Percentiles rank a stretch among this genome's conserved stretches.
These are phyloP conservation scores for Tetradesmus lagerheimii DNA, from an alignment of 139 green algal species.

Conservation along the genomic window DNA sequence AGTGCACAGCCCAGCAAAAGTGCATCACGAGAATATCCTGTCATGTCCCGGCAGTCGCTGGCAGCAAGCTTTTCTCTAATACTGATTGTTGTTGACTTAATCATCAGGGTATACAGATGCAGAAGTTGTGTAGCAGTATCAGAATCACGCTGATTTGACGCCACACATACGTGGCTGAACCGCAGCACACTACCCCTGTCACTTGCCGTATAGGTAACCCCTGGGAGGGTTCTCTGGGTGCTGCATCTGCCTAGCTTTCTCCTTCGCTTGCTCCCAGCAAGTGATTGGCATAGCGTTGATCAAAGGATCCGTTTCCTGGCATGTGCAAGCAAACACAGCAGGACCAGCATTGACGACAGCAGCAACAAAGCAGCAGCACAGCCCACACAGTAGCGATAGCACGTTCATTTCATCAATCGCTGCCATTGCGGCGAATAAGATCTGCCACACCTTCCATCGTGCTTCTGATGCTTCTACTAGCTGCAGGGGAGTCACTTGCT, in stretches of 20 bases:
- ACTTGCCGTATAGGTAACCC: constrained; percentile 38
- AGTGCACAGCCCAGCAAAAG: not conserved
- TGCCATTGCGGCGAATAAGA: no score
- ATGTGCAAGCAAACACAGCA: not conserved
- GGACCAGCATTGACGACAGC: not conserved
- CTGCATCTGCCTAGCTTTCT: constrained; percentile 24
- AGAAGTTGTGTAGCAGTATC: no score
- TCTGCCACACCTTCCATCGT: constrained; percentile 37
- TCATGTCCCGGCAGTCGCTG: no score
- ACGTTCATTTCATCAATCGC: no score
- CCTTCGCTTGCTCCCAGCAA: constrained; percentile 51
- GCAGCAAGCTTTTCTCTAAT: no score
- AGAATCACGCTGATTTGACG: no score
- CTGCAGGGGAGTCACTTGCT: constrained; percentile 31
- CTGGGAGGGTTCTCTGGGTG: not conserved
- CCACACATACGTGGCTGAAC: constrained; percentile 1
- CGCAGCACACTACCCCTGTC: not conserved
- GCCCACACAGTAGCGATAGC: not conserved
- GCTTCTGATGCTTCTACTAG: constrained; percentile 36
- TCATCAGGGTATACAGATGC: not conserved
- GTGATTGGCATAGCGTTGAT: constrained; percentile 61
- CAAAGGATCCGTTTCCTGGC: constrained; percentile 47
- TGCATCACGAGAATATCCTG: no score
- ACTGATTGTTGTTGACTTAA: no score
- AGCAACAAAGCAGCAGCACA: not conserved